A percentile compares a stretch with the other conserved stretches of the same genome.
Evolutionary conservation across 257 asterid species (phyloP).

Genomic region (Solanum sitiens): DNA sequence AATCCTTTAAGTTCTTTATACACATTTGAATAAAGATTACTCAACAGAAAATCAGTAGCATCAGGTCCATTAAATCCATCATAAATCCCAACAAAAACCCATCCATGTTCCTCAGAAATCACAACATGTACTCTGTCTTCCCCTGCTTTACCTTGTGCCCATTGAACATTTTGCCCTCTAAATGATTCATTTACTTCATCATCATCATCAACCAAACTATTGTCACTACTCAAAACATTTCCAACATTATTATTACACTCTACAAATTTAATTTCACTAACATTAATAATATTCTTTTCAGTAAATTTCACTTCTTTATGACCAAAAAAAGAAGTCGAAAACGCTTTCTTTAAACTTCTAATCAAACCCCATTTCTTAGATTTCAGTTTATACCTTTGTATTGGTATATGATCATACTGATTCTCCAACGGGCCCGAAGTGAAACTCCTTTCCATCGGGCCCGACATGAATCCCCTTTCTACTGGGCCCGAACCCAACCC

Average conservation of each 20-base stretch:
- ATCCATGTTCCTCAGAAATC: constrained; percentile 75
- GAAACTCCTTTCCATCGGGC: constrained; percentile 83
- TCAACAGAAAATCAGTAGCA: constrained; percentile 77
- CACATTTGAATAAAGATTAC: constrained; percentile 61
- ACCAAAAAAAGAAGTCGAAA: constrained; percentile 43
- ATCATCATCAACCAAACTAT: constrained; percentile 69
- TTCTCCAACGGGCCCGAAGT: constrained; percentile 86
- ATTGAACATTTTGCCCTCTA: constrained; percentile 71
- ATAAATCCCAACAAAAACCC: constrained; percentile 91
- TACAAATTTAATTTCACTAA: constrained; percentile 18
- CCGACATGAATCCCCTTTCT: constrained; percentile 84
- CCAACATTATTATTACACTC: constrained; percentile 21
- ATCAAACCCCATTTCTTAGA: constrained; percentile 54
- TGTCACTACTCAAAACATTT: constrained; percentile 45
- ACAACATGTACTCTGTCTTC: constrained; percentile 87
- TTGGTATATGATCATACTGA: constrained; percentile 53
- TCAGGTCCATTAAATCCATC: constrained; percentile 96
- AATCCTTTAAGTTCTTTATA: constrained; percentile 74
- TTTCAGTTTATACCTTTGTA: constrained; percentile 65
- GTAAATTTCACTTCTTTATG: constrained; percentile 28
- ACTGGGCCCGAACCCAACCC: constrained; percentile 57
- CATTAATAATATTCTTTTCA: constrained; percentile 5
- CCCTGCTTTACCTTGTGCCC: constrained; percentile 99
- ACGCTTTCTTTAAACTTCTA: constrained; percentile 34
- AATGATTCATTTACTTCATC: constrained; percentile 55